These are phyloP conservation scores for Biscogniauxia marginata DNA, from an alignment of 2,329 filamentous ascomycete species.

Conservation along the genomic window DNA sequence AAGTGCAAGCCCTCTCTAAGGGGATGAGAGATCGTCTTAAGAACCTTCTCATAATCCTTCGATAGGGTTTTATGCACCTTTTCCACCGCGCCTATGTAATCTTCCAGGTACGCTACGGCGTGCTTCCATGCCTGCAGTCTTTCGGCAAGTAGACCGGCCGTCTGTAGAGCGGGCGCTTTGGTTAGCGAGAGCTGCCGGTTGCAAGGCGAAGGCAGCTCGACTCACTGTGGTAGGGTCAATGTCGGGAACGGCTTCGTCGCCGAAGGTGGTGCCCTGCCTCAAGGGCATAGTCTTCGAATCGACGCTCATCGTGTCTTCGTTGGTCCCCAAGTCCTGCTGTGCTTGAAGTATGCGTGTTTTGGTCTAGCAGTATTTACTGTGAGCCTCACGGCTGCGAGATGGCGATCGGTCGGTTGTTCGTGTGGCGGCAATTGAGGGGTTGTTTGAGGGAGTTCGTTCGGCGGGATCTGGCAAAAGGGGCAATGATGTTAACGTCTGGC, in stretches of 20 bases:
- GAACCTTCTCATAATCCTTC: slow-evolving; percentile 92
- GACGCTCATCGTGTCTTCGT: slow-evolving; percentile 28
- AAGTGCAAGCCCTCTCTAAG: slow-evolving; percentile 91
- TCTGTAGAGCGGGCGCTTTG: slow-evolving; percentile 43
- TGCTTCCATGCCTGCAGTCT: slow-evolving; percentile 95
- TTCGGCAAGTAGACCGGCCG: slow-evolving; percentile 78
- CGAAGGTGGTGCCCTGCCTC: slow-evolving; percentile 46
- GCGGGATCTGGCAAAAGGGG: not conserved
- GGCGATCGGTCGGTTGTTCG: not conserved
- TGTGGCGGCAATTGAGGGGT: not conserved
- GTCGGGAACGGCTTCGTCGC: slow-evolving; percentile 60
- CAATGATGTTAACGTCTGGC: not conserved
- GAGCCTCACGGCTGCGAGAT: not conserved
- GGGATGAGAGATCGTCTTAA: slow-evolving; percentile 89
- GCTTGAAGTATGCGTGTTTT: not conserved
- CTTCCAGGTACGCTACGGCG: slow-evolving; percentile 84
- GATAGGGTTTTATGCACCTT: slow-evolving; percentile 81
- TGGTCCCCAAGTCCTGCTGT: too few relatives aligned
- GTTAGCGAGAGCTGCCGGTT: slow-evolving; percentile 9
- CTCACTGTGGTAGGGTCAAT: slow-evolving; percentile 58
- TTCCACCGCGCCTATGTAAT: slow-evolving; percentile 82
- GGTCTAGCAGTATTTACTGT: too few relatives aligned
- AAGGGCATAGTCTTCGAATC: slow-evolving; percentile 40
- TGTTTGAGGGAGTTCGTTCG: not conserved
- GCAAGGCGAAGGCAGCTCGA: slow-evolving; percentile 12